Conservation (phyloP, 2,329 filamentous ascomycete species). For the Capronia epimyces region DNA sequence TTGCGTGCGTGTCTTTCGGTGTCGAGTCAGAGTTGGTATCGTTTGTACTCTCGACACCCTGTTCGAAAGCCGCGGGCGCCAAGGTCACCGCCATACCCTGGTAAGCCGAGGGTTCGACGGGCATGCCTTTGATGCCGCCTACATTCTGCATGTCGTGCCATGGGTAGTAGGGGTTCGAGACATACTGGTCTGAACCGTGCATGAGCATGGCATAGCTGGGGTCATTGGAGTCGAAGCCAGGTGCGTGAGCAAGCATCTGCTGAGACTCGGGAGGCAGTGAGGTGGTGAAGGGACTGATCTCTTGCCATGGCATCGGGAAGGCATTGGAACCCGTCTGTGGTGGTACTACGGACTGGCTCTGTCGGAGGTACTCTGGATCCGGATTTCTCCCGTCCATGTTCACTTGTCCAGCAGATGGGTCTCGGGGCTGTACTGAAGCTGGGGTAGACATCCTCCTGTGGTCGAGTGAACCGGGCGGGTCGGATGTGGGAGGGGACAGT, state of each 20-base stretch:
- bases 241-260: constrained; percentile 44
- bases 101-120: constrained; percentile 28
- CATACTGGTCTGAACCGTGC: constrained; percentile 38
- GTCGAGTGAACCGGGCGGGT: constrained; percentile 29
- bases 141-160: constrained; percentile 40
- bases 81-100: constrained; percentile 40
- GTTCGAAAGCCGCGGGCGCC: constrained; percentile 36
- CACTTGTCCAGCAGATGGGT: constrained; percentile 13
- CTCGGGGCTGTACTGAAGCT: constrained; percentile 25
- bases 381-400: constrained; percentile 12
- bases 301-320: constrained; percentile 25
- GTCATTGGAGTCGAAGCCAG: constrained; percentile 43
- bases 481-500: constrained; percentile 36
- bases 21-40: constrained; percentile 3
- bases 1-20: constrained; percentile 1
- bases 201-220: constrained; percentile 44
- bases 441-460: constrained; percentile 44
- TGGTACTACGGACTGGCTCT: constrained; percentile 29
- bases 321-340: background rate
- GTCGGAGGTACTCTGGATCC: constrained; percentile 23
- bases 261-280: constrained; percentile 50
- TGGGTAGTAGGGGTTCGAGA: constrained; percentile 41
- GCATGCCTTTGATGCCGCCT: constrained; percentile 28
- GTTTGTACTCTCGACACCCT: background rate
- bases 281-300: constrained; percentile 44